Evolutionary conservation across 495 filamentous ascomycete species (phyloP).

Genomic region (Aspergillus sclerotioniger): DNA sequence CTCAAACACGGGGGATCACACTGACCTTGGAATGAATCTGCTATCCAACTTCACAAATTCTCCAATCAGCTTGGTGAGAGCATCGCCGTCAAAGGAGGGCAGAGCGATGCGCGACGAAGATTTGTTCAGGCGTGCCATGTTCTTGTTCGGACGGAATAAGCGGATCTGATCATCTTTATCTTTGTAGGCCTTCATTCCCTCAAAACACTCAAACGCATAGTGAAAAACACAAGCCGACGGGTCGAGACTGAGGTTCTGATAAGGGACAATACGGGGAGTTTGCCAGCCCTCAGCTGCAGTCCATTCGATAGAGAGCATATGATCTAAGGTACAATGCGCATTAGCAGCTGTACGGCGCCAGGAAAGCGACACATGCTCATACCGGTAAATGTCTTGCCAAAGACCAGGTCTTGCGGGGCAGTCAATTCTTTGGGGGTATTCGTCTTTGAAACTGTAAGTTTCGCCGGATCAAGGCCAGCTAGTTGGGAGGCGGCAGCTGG

Average conservation of each 20-base stretch:
- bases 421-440: conserved; percentile 69
- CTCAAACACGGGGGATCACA: not conserved
- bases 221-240: conserved; percentile 97
- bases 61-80: conserved; percentile 75
- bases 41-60: conserved; percentile 76
- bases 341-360: conserved; percentile 18
- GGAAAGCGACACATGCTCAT: conserved; percentile 11
- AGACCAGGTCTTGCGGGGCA: conserved; percentile 76
- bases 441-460: conserved; percentile 70
- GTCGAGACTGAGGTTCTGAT: conserved; percentile 95
- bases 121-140: conserved; percentile 91
- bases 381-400: conserved; percentile 88
- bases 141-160: conserved; percentile 92
- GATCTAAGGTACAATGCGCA: conserved; percentile 55
- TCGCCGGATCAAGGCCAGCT: conserved; percentile 68
- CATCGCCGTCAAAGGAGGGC: conserved; percentile 70
- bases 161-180: conserved; percentile 70
- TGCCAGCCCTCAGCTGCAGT: conserved; percentile 78
- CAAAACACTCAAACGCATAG: conserved; percentile 96
- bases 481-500: conserved; percentile 53
- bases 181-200: conserved; percentile 98
- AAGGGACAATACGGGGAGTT: conserved; percentile 76
- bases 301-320: conserved; percentile 98
- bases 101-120: conserved; percentile 87
- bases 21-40: conserved; percentile 78